Evolutionary conservation across 164 flowering plant genomes (phyloP).

Genomic region (Taxillus chinensis): DNA sequence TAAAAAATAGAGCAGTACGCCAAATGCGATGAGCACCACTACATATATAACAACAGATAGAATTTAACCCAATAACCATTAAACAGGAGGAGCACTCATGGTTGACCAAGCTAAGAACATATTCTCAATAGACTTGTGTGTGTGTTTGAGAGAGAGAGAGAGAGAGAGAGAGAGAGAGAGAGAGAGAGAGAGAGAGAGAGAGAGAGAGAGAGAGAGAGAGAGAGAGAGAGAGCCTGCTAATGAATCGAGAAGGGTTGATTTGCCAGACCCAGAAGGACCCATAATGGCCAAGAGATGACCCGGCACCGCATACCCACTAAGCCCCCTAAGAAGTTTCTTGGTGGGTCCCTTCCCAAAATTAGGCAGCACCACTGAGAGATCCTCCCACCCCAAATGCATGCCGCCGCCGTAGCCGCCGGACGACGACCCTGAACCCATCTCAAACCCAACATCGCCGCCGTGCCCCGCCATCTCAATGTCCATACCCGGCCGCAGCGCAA

Average conservation of each 20-base stretch:
- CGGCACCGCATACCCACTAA: constrained; percentile 46
- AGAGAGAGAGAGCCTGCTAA: constrained; percentile 31
- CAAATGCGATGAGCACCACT: too few relatives aligned
- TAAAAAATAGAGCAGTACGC: too few relatives aligned
- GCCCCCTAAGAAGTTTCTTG: constrained; percentile 40
- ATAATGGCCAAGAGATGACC: constrained; percentile 45
- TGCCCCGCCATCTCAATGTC: constrained; percentile 15
- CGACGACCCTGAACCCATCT: constrained; percentile 1
- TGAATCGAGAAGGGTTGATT: constrained; percentile 53
- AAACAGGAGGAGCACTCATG: too few relatives aligned
- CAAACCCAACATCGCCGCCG: constrained; percentile 7
- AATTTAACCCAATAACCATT: too few relatives aligned
- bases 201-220: constrained; percentile 6
- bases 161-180: constrained; percentile 3
- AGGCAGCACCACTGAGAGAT: constrained; percentile 46
- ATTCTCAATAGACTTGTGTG: too few relatives aligned
- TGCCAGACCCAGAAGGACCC: constrained; percentile 65
- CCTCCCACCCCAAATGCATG: constrained; percentile 51
- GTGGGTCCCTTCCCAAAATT: constrained; percentile 39
- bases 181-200: constrained; percentile 3
- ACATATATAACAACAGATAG: too few relatives aligned
- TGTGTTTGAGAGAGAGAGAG: neutral
- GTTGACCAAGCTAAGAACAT: too few relatives aligned
- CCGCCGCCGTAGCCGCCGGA: constrained; percentile 6
- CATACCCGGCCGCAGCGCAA: neutral